Percentiles rank a stretch among this genome's conserved stretches.
These are phyloP conservation scores for Avena insularis DNA, from an alignment of 176 grass and related monocot genomes.

Conservation along the genomic window DNA sequence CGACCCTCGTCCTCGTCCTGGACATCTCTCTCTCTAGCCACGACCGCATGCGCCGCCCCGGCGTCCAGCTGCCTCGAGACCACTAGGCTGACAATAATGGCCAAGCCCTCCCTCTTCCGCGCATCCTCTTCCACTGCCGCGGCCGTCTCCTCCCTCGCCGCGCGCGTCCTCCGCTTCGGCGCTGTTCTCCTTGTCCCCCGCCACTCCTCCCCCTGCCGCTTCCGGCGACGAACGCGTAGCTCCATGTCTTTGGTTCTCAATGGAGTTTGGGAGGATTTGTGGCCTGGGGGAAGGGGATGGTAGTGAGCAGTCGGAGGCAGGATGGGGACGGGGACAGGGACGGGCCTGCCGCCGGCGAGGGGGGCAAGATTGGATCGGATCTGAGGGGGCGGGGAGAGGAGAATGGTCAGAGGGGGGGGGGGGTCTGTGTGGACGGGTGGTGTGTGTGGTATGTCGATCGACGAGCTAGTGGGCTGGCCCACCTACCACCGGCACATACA, in stretches of 20 bases:
- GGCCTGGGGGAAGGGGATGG: not conserved
- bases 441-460: no score
- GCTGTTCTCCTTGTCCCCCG: conserved; percentile 36
- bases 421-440: no score
- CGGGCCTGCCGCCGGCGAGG: not conserved
- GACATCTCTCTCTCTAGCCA: no score
- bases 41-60: conserved; percentile 8
- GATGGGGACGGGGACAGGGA: not conserved
- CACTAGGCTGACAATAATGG: not conserved
- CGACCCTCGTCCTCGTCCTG: no score
- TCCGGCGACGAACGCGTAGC: not conserved
- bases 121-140: conserved; percentile 20
- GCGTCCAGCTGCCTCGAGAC: not conserved
- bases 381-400: no score
- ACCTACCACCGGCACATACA: no score
- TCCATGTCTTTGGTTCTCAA: not conserved
- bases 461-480: no score
- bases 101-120: not conserved
- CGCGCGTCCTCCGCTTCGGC: conserved; percentile 47
- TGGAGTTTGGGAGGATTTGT: not conserved
- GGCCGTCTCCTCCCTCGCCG: conserved; percentile 34
- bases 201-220: not conserved
- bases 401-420: no score
- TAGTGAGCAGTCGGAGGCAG: no score
- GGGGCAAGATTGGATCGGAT: no score